Base-by-base conservation (phyloP, 441 rosid genomes). In the Jatropha multifida region DNA sequence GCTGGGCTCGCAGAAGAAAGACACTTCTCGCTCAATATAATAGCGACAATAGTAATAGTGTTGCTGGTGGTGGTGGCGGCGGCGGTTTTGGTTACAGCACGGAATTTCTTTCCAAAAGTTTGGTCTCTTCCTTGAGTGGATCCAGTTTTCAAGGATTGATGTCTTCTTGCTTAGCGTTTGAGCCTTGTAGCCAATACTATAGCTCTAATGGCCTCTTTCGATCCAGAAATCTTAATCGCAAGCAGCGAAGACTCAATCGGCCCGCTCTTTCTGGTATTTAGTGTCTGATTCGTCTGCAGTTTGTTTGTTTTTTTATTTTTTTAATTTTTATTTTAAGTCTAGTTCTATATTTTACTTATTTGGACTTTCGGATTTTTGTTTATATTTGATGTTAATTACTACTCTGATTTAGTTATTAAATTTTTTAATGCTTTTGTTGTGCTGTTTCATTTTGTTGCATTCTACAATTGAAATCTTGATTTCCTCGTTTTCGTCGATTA, bases 101-200 rank as follows among this genome's bases (percentile, higher is more conserved):
- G 42, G 67, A 61, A 59, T 68, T 37, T 59, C 12, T 13, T n/a
- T 59, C 73, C 38, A 61, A 44, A 15, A 20, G 72, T 37, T 55
- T 71, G 46, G 55, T 79, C n/a, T 78, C 86, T 61, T 82, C 89
- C n/a, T 65, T 80, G 32, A 78, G 76, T 63, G 91, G 90, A 87
- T 86, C 90, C 83, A 75, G 82, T 64, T 77, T 90, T 74, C 90
- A 86, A 51, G 87, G 88, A 46, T 80, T 88, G 12, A 83, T 92
- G 83, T 73, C 81, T 61, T 92, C 96, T 41, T 94, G 88, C 66
- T 76, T 92, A 78, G 88, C 92, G 58, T 88, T 90, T 65, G 94
- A 89, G 81, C 97, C 96, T 17, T 94, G 92, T 73, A 70, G 79
- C 55, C 89, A 87, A 64, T 87, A 79, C 69, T 82, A 77, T 78